Percentiles rank a stretch among this genome's conserved stretches.
These are phyloP conservation scores for Ajuga reptans DNA, from an alignment of 305 asterid genomes.

Conservation along the genomic window DNA sequence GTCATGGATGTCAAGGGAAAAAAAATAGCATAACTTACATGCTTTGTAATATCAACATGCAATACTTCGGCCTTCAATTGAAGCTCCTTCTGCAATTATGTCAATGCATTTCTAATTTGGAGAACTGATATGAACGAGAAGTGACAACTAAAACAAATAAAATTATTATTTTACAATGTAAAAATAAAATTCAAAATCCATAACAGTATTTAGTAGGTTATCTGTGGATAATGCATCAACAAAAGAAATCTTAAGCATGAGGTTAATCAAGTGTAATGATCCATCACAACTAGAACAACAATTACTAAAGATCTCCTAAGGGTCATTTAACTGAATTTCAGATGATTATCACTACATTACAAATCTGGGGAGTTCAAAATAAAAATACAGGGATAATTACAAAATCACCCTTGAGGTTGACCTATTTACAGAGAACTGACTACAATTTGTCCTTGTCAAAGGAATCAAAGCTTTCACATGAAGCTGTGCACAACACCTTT, in stretches of 20 bases:
- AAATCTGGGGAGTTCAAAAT: background rate
- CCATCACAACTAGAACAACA: slow-evolving; percentile 11
- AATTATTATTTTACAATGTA: slow-evolving; percentile 1
- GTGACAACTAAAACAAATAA: slow-evolving; percentile 3
- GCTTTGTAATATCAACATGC: slow-evolving; percentile 69
- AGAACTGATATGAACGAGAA: slow-evolving; percentile 8
- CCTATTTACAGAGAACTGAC: background rate
- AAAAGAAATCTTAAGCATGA: background rate
- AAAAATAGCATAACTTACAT: slow-evolving; percentile 41
- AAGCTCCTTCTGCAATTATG: slow-evolving; percentile 58
- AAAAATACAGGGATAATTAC: background rate
- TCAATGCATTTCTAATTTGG: slow-evolving; percentile 1
- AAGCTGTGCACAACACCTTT: background rate
- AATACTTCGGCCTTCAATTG: slow-evolving; percentile 59
- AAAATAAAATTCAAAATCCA: background rate
- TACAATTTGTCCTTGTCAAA: background rate
- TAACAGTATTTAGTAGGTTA: background rate
- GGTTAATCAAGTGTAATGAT: background rate
- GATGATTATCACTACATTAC: background rate
- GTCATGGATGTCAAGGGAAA: background rate
- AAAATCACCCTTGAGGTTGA: background rate
- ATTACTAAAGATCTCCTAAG: background rate
- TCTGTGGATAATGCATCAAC: slow-evolving; percentile 3
- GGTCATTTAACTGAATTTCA: background rate
- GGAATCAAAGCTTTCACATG: background rate